Evolutionary conservation across 2,329 filamentous ascomycete genomes (phyloP).

Genomic region (Penicillium sp.): DNA sequence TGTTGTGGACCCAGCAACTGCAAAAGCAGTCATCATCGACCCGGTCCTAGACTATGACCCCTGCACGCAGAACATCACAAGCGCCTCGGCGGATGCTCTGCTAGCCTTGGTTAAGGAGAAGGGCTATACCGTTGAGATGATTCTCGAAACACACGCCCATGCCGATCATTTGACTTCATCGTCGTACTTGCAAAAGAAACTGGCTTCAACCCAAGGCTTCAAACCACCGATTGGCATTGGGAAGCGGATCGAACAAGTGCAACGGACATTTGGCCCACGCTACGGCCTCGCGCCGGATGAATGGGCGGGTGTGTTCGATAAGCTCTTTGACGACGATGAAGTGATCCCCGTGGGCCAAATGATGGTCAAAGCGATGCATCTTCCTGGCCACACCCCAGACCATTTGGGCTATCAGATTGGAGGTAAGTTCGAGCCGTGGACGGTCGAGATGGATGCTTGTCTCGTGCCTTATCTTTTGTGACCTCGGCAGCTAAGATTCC

Average conservation of each 20-base stretch:
- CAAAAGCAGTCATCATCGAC: slow-evolving; percentile 53
- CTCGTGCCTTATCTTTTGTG: too few species aligned
- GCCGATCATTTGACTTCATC: slow-evolving; percentile 54
- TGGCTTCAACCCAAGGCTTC: slow-evolving; percentile 32
- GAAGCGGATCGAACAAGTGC: slow-evolving; percentile 50
- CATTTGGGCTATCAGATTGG: slow-evolving; percentile 57
- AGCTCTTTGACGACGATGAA: slow-evolving; percentile 52
- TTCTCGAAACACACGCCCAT: slow-evolving; percentile 56
- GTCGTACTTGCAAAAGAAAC: slow-evolving; percentile 49
- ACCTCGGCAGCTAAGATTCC: not conserved
- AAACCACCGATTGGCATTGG: slow-evolving; percentile 52
- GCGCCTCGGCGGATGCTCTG: slow-evolving; percentile 49
- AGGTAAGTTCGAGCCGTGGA: slow-evolving; percentile 14
- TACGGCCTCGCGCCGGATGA: slow-evolving; percentile 47
- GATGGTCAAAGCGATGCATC: slow-evolving; percentile 47
- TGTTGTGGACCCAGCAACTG: slow-evolving; percentile 49
- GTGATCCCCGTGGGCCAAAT: slow-evolving; percentile 48
- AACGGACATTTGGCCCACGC: slow-evolving; percentile 46
- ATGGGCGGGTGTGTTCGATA: slow-evolving; percentile 47
- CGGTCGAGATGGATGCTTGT: too few species aligned
- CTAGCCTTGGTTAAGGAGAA: slow-evolving; percentile 41
- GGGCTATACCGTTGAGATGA: slow-evolving; percentile 45
- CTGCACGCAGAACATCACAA: slow-evolving; percentile 41
- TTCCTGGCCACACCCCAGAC: slow-evolving; percentile 60
- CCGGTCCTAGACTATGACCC: slow-evolving; percentile 55